Percentiles rank a stretch among this genome's conserved stretches.
Conservation (phyloP, 2,329 filamentous ascomycete species). For the Fusarium sp. region DNA sequence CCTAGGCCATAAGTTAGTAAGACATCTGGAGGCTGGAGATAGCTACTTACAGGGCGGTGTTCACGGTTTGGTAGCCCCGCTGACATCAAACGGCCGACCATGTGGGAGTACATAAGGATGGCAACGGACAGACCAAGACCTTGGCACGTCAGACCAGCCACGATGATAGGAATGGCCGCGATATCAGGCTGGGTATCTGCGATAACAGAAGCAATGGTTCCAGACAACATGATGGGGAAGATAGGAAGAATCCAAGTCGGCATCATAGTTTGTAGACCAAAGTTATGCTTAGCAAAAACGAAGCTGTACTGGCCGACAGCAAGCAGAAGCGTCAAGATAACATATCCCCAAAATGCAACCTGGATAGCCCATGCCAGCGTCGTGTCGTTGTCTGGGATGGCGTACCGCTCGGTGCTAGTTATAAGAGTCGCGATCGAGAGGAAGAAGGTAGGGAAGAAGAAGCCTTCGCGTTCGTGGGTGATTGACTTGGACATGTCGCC, state of each 20-base stretch:
- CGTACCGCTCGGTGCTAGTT: conserved; percentile 1
- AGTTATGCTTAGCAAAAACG: conserved; percentile 5
- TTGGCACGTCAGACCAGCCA: conserved; percentile 4
- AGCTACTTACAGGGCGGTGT: neutral
- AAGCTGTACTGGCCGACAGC: conserved; percentile 8
- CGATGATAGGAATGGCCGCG: conserved; percentile 4
- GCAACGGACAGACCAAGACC: conserved; percentile 5
- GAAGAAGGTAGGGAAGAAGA: conserved; percentile 9
- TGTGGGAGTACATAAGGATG: conserved; percentile 3
- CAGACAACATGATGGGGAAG: conserved; percentile 8
- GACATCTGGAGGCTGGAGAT: fast-evolving
- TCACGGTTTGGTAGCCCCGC: conserved; percentile 2
- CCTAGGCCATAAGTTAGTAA: neutral
- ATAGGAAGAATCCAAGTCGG: conserved; percentile 10
- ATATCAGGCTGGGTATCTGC: conserved; percentile 7
- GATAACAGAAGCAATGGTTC: conserved; percentile 6
- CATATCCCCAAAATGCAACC: conserved; percentile 9
- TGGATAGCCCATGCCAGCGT: conserved; percentile 8
- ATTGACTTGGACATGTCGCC: conserved; percentile 10
- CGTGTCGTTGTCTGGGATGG: neutral
- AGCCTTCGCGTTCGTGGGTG: conserved; percentile 8
- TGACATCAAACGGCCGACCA: conserved; percentile 5
- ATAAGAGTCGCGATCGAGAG: conserved; percentile 5
- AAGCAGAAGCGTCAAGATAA: neutral
- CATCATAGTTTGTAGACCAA: conserved; percentile 5